These are phyloP conservation scores for Poronia punctata DNA, from an alignment of 495 filamentous ascomycete species.

Conservation along the genomic window DNA sequence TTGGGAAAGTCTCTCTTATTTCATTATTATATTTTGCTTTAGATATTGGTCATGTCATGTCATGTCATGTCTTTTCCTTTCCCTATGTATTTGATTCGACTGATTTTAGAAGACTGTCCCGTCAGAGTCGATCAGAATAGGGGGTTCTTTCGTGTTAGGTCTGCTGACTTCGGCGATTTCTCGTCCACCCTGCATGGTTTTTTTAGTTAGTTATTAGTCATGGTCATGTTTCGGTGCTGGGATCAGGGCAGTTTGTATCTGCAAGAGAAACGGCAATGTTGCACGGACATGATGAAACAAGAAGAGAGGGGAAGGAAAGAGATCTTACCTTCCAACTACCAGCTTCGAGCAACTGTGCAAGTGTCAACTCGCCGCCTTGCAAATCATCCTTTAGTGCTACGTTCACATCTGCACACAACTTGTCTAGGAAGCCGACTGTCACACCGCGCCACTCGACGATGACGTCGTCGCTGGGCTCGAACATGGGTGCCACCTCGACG, in stretches of 20 bases:
- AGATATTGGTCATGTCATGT: too few relatives aligned
- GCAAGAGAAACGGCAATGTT: too few relatives aligned
- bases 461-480: constrained; percentile 72
- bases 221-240: too few relatives aligned
- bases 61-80: not conserved
- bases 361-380: constrained; percentile 50
- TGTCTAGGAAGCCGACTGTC: constrained; percentile 78
- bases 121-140: constrained; percentile 93
- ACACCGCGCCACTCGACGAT: constrained; percentile 83
- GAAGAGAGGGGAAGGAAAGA: not conserved
- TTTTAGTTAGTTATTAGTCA: too few relatives aligned
- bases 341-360: constrained; percentile 79
- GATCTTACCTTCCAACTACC: constrained; percentile 86
- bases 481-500: constrained; percentile 66
- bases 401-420: constrained; percentile 68
- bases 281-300: not conserved
- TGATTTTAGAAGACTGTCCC: constrained; percentile 78
- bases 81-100: not conserved
- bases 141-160: constrained; percentile 93
- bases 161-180: constrained; percentile 93
- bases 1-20: too few relatives aligned
- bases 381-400: constrained; percentile 41
- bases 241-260: too few relatives aligned
- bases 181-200: constrained; percentile 91
- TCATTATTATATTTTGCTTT: too few relatives aligned